Percentiles rank a stretch among this genome's conserved stretches.
These are phyloP conservation scores for Nephelium lappaceum DNA, from an alignment of 345 rosid species.

Conservation along the genomic window DNA sequence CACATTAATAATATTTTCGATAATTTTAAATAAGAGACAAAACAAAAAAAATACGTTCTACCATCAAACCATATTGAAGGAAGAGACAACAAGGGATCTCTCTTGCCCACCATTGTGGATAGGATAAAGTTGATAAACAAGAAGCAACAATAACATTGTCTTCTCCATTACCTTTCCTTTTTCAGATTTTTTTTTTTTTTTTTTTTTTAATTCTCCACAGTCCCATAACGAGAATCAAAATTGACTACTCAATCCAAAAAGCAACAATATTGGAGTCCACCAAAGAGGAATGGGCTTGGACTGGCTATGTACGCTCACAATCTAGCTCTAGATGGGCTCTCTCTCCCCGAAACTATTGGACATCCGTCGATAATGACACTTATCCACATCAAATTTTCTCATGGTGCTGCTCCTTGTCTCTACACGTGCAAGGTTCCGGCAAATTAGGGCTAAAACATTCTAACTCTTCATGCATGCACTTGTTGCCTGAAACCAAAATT, in stretches of 20 bases:
- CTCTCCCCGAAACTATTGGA: slow-evolving; percentile 3
- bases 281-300: slow-evolving; percentile 38
- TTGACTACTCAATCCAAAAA: slow-evolving; percentile 26
- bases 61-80: slow-evolving; percentile 20
- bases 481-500: slow-evolving; percentile 5
- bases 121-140: slow-evolving; percentile 16
- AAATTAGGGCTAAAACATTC: slow-evolving; percentile 5
- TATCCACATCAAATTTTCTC: slow-evolving; percentile 16
- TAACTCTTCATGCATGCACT: not conserved
- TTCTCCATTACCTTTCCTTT: not conserved
- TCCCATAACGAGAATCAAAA: not conserved
- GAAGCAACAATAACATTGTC: slow-evolving; percentile 4
- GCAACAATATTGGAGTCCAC: slow-evolving; percentile 28
- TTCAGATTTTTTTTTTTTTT: no score
- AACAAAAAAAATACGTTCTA: slow-evolving; percentile 6
- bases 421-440: not conserved
- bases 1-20: no score
- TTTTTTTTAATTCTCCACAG: no score
- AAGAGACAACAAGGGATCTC: slow-evolving; percentile 34
- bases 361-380: slow-evolving; percentile 33
- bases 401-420: not conserved
- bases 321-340: not conserved
- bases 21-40: not conserved
- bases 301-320: slow-evolving; percentile 1
- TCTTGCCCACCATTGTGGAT: slow-evolving; percentile 34